These are phyloP conservation scores for Suhomyces bokatorum DNA, from an alignment of 1,139 yeast species.

Conservation along the genomic window DNA sequence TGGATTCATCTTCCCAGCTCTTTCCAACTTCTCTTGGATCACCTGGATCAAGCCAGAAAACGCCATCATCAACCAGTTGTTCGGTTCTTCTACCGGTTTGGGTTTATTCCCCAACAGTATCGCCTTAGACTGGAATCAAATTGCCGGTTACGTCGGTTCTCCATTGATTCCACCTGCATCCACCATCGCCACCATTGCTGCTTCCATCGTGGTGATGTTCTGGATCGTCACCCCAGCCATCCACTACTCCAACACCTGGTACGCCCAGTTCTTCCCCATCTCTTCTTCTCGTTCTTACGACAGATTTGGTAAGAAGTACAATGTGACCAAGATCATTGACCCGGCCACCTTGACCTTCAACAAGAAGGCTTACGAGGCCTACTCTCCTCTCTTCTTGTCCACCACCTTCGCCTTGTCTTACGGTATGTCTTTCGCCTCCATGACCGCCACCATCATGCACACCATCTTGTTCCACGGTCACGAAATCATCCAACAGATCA, in stretches of 20 bases:
- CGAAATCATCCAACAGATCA: slow-evolving; percentile 49
- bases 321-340: slow-evolving; percentile 46
- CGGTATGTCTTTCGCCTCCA: slow-evolving; percentile 64
- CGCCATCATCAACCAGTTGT: slow-evolving; percentile 59
- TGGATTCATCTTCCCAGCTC: slow-evolving; percentile 30
- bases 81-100: slow-evolving; percentile 59
- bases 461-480: slow-evolving; percentile 56
- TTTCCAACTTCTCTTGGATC: slow-evolving; percentile 30
- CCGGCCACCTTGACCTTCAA: slow-evolving; percentile 41
- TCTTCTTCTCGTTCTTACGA: slow-evolving; percentile 42
- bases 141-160: slow-evolving; percentile 57
- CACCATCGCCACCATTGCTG: slow-evolving; percentile 51
- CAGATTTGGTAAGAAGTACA: slow-evolving; percentile 35
- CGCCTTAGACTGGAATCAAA: slow-evolving; percentile 45
- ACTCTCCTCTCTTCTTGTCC: slow-evolving; percentile 63
- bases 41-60: slow-evolving; percentile 36
- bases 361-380: slow-evolving; percentile 44
- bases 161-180: slow-evolving; percentile 70
- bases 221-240: slow-evolving; percentile 47
- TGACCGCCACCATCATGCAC: slow-evolving; percentile 58
- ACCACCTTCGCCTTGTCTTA: slow-evolving; percentile 64
- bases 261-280: slow-evolving; percentile 45
- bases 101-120: slow-evolving; percentile 59
- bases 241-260: slow-evolving; percentile 45
- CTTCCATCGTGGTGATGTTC: slow-evolving; percentile 32